Evolutionary conservation across 345 rosid genomes (phyloP).

Genomic region (Microthlaspi erraticum): DNA sequence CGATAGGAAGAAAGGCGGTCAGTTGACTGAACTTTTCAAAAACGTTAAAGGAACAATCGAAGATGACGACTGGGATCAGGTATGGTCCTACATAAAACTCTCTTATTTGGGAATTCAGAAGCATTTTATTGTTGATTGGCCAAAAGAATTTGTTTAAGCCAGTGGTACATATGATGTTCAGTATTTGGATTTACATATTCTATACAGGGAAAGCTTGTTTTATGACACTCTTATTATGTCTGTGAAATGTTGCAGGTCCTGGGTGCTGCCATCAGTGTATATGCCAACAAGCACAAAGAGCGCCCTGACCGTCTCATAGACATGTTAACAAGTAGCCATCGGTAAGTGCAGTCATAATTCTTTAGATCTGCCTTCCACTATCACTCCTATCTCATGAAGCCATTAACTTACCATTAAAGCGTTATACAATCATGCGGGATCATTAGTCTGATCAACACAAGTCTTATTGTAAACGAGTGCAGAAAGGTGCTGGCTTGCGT

Average conservation of each 20-base stretch:
- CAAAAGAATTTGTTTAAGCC: not conserved
- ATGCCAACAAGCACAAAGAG: conserved; percentile 95
- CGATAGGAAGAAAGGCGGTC: conserved; percentile 87
- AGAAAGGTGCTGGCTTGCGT: conserved; percentile 98
- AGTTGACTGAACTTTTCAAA: conserved; percentile 89
- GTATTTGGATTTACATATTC: conserved; percentile 1
- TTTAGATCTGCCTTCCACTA: conserved; percentile 3
- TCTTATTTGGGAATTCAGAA: not conserved
- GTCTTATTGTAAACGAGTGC: conserved; percentile 41
- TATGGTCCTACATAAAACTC: conserved; percentile 36
- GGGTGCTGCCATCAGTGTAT: conserved; percentile 95
- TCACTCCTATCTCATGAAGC: conserved; percentile 9
- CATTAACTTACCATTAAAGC: not conserved
- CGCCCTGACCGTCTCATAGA: conserved; percentile 97
- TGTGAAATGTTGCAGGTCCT: conserved; percentile 63
- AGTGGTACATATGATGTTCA: not conserved
- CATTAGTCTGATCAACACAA: conserved; percentile 25
- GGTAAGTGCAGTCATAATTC: conserved; percentile 49
- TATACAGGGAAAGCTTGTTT: conserved; percentile 11
- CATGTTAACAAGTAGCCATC: conserved; percentile 95
- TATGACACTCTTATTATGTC: conserved; percentile 16
- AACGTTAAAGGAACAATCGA: conserved; percentile 89
- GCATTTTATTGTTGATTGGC: not conserved
- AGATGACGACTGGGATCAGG: conserved; percentile 99
- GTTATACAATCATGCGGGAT: not conserved